phyloP scores from a whole-genome alignment of 164 flowering plant genomes.

The Vitis cinerea region DNA sequence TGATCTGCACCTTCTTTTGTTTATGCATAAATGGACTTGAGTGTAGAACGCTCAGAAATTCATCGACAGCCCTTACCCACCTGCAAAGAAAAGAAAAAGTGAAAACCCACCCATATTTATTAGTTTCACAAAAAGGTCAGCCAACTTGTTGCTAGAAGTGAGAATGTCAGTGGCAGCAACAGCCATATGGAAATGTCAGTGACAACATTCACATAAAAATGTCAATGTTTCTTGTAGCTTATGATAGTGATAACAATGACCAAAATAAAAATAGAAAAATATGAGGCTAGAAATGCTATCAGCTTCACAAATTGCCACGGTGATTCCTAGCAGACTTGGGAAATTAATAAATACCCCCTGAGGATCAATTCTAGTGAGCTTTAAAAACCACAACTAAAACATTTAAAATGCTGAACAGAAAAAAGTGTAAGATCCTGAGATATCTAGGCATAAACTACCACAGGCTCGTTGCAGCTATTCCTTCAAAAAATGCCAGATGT shows the following conservation, averaged over 20 bases:
- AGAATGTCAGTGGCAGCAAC: background rate
- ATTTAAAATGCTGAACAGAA: background rate
- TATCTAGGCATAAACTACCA: slow-evolving; percentile 44
- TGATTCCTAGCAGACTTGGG: background rate
- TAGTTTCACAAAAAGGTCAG: background rate
- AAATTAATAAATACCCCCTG: background rate
- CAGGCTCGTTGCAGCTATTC: slow-evolving; percentile 53
- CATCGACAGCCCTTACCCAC: slow-evolving; percentile 63
- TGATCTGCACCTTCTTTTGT: slow-evolving; percentile 32
- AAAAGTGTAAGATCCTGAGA: background rate
- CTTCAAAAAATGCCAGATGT: slow-evolving; percentile 86
- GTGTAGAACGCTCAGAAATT: slow-evolving; percentile 45
- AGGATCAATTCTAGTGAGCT: background rate
- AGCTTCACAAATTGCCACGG: background rate
- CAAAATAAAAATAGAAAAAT: background rate
- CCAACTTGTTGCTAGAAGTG: background rate
- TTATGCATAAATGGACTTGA: slow-evolving; percentile 46
- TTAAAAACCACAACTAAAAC: background rate
- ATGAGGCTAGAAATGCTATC: background rate
- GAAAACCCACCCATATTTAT: background rate
- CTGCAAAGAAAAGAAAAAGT: slow-evolving; percentile 21
- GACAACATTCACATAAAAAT: background rate
- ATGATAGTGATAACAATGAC: background rate
- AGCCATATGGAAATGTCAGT: background rate
- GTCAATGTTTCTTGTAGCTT: background rate